Evolutionary conservation across 2,329 filamentous ascomycete genomes (phyloP).

Genomic region (Fusarium globosum): DNA sequence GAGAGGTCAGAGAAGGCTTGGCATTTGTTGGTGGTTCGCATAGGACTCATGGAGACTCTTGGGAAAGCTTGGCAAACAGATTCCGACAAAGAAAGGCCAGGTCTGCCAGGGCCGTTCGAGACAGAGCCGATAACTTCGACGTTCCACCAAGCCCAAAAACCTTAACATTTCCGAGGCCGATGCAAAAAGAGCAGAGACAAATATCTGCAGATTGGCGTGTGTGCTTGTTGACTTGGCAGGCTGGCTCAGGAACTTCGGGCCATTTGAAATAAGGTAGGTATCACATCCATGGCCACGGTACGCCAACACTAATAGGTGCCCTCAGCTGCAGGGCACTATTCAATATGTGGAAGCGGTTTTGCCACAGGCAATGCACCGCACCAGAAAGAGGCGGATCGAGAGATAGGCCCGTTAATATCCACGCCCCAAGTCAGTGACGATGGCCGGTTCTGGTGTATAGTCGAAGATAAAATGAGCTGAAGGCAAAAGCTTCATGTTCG

Average conservation of each 20-base stretch:
- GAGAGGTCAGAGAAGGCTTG: not conserved
- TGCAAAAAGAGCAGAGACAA: not conserved
- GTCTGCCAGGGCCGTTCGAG: not conserved
- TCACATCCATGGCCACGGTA: conserved; percentile 7
- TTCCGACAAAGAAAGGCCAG: conserved; percentile 1
- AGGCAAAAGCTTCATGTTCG: not conserved
- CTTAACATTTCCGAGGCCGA: not conserved
- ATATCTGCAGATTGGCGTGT: not conserved
- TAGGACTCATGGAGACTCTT: not conserved
- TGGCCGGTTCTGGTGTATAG: not conserved
- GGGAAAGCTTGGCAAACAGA: conserved; percentile 9
- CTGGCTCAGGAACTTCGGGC: not conserved
- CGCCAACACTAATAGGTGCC: conserved; percentile 13
- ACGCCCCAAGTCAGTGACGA: not conserved
- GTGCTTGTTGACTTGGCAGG: conserved; percentile 4
- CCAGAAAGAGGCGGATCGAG: not conserved
- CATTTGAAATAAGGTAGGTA: not conserved
- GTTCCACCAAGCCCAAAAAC: conserved; percentile 8
- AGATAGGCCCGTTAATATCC: not conserved
- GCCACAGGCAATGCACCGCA: conserved; percentile 13
- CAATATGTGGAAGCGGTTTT: conserved; percentile 15
- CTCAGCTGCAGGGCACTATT: conserved; percentile 17
- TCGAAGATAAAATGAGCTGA: not conserved
- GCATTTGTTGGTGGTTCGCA: not conserved
- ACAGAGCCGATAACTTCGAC: conserved; percentile 1